Evolutionary conservation across 78 protist species (phyloP), one percentile per base, ranked within the genome.

Genomic region (Goniomonas avonlea): DNA sequence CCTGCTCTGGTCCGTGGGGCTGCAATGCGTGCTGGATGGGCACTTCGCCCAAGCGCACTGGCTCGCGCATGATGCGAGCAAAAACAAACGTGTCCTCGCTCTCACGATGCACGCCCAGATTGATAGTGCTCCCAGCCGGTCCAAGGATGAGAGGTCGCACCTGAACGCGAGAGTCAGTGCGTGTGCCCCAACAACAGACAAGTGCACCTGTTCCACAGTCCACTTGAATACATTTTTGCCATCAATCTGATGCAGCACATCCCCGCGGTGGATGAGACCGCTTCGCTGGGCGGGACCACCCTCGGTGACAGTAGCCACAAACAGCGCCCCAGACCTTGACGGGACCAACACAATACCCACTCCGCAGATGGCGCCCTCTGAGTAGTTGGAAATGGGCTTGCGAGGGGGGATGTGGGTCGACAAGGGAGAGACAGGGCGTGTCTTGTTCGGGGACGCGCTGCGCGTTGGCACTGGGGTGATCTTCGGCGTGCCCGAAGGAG

Each of bases 101-200:
- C 71, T 63, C 71, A 13, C 71, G 35, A 1, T 43, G 71, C 38
- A 63, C 47, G 25, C 71, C 71, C 15, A 63, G 71, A 11, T 39
- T 63, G 37, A 63, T 43, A 11, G 71, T 11, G 37, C 47, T 63
- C 47, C 71, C 71, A 25, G 71, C 71, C 37, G 47, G 71, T 11
- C 71, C 71, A 27, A 63, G 71, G 45, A 63, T 63, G 47, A 63
- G 71, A 7, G 71, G 71, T 7, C 71, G 71, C 9, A 63, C 71
- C 71, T 63, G 43, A 63, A 8, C 1, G n/a, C n/a, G n/a, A n/a
- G n/a, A n/a, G n/a, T n/a, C n/a, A n/a, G n/a, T n/a, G n/a, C n/a
- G n/a, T n/a, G n/a, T n/a, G n/a, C n/a, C n/a, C n/a, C n/a, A n/a
- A n/a, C n/a, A n/a, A n/a, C n/a, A n/a, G n/a, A n/a, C n/a, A n/a